These are phyloP conservation scores for Lolium multiflorum DNA, from an alignment of 176 grass and related monocot species.

Conservation along the genomic window DNA sequence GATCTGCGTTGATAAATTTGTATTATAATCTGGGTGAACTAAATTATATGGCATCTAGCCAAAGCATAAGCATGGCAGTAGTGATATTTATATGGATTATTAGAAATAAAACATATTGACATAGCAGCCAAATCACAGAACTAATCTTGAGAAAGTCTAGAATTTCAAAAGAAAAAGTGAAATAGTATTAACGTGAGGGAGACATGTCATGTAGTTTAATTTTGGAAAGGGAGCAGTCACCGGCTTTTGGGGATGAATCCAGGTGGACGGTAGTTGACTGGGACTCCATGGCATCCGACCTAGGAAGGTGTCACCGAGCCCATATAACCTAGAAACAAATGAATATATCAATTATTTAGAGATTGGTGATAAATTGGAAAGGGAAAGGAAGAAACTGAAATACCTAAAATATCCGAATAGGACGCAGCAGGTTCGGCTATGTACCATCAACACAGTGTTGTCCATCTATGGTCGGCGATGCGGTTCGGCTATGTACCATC, in stretches of 20 bases:
- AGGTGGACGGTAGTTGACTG: no score
- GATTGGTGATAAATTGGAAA: background rate
- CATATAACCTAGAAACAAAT: no score
- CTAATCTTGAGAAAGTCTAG: no score
- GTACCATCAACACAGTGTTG: background rate
- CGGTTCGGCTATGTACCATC: background rate
- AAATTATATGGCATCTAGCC: background rate
- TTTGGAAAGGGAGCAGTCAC: no score
- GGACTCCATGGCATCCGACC: background rate
- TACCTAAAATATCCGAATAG: background rate
- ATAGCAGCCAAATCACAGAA: no score
- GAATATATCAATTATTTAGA: background rate
- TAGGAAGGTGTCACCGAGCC: background rate
- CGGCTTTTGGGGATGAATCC: no score
- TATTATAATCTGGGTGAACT: background rate
- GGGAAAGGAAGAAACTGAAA: background rate
- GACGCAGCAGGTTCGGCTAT: background rate
- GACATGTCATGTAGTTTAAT: no score
- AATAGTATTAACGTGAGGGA: no score
- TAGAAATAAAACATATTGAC: background rate
- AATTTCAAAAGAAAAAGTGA: no score
- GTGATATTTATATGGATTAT: background rate
- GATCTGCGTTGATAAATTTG: background rate
- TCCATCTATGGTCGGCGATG: background rate
- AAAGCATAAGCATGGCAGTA: background rate